phyloP scores from a whole-genome alignment of 2,329 filamentous ascomycete genomes.

The Colletotrichum sp. region DNA sequence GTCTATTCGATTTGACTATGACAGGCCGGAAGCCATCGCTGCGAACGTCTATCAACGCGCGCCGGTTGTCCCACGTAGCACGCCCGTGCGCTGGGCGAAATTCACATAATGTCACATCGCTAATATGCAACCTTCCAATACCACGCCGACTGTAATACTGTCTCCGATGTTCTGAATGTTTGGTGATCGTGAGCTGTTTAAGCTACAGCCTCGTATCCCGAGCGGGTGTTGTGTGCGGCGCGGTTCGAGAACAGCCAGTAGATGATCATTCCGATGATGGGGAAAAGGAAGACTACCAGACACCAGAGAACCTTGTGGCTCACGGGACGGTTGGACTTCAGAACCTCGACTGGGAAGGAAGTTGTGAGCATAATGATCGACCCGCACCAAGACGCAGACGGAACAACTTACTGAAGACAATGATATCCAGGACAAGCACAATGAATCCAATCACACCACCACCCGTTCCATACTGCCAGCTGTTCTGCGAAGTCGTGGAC shows the following conservation, averaged over 20 bases:
- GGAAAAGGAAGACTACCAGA: conserved; percentile 69
- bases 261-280: conserved; percentile 64
- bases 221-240: conserved; percentile 54
- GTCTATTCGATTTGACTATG: neutral
- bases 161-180: neutral
- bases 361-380: neutral
- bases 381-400: neutral
- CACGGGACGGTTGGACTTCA: conserved; percentile 66
- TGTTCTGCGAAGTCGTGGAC: conserved; percentile 40
- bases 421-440: conserved; percentile 65
- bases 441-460: conserved; percentile 68
- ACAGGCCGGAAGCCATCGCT: neutral
- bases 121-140: neutral
- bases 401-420: conserved; percentile 61
- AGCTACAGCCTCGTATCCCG: conserved; percentile 59
- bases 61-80: neutral
- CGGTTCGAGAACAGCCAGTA: conserved; percentile 72
- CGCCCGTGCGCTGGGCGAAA: neutral
- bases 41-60: neutral
- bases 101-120: neutral
- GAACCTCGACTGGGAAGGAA: conserved; percentile 59
- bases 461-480: conserved; percentile 65
- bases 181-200: conserved; percentile 5
- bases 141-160: neutral
- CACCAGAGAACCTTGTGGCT: conserved; percentile 67